phyloP scores from a whole-genome alignment of 2,329 filamentous ascomycete genomes.

The Nemania abortiva region DNA sequence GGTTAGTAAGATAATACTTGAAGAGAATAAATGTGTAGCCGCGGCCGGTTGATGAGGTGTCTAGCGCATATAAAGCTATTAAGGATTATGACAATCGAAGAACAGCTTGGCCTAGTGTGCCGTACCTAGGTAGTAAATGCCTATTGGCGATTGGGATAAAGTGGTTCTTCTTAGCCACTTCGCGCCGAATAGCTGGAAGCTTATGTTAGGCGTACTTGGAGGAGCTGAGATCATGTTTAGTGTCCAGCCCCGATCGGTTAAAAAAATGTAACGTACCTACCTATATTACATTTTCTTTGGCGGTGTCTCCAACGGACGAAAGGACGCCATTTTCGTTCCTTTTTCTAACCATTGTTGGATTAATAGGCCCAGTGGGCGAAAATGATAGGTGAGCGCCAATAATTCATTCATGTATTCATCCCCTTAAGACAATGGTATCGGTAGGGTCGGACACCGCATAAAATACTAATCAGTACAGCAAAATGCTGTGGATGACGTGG shows the following conservation, averaged over 20 bases:
- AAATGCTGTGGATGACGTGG: conserved; percentile 7
- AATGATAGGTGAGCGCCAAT: not conserved
- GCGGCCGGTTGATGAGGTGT: not conserved
- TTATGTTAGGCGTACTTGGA: not conserved
- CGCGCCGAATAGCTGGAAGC: not conserved
- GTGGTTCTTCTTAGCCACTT: not conserved
- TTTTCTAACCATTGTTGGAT: not conserved
- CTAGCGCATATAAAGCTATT: not conserved
- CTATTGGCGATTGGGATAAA: not conserved
- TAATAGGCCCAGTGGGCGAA: no score
- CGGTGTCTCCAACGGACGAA: not conserved
- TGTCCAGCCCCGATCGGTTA: not conserved
- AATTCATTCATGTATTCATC: not conserved
- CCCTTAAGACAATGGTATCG: not conserved
- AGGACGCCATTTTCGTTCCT: not conserved
- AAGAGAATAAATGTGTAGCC: not conserved
- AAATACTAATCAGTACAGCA: not conserved
- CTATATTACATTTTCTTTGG: not conserved
- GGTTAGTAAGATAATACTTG: not conserved
- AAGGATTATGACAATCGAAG: not conserved
- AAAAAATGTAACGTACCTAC: not conserved
- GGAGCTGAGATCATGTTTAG: not conserved
- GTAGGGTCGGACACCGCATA: not conserved
- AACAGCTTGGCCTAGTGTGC: not conserved
- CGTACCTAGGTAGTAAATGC: not conserved